Evolutionary conservation across 192 early-diverging fungal species (phyloP).

Genomic region (Mortierella hygrophila): DNA sequence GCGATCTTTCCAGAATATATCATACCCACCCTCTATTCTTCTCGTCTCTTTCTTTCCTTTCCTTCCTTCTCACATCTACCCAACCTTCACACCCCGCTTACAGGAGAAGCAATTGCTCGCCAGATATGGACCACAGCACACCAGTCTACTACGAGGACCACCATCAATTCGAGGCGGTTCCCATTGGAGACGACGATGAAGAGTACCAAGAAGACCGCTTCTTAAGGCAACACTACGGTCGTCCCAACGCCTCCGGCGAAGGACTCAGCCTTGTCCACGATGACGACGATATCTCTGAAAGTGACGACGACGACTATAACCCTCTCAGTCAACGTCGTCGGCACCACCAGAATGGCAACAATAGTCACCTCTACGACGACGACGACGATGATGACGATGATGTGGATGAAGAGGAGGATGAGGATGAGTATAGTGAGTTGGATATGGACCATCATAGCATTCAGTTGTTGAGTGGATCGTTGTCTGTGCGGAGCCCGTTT

Average conservation of each 20-base stretch:
- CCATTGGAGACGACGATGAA: conserved; percentile 32
- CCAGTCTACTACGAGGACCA: conserved; percentile 37
- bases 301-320: conserved; percentile 27
- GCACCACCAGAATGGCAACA: conserved; percentile 5
- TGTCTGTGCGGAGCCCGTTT: conserved; percentile 46
- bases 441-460: conserved; percentile 53
- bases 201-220: conserved; percentile 47
- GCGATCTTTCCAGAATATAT: background rate
- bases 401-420: background rate
- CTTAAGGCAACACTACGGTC: conserved; percentile 46
- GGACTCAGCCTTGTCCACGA: conserved; percentile 38
- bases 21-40: background rate
- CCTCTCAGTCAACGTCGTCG: conserved; percentile 6
- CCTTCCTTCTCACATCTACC: background rate
- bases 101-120: background rate
- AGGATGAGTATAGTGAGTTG: conserved; percentile 46
- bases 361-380: conserved; percentile 10
- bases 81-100: background rate
- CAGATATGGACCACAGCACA: conserved; percentile 28
- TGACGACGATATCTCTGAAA: conserved; percentile 30
- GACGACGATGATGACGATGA: conserved; percentile 9
- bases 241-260: background rate
- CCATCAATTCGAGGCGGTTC: conserved; percentile 28
- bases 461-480: conserved; percentile 46
- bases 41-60: background rate